Percentiles rank a stretch among this genome's conserved stretches.
Conservation (phyloP, 345 rosid species). For the Arabidopsis suecica region DNA sequence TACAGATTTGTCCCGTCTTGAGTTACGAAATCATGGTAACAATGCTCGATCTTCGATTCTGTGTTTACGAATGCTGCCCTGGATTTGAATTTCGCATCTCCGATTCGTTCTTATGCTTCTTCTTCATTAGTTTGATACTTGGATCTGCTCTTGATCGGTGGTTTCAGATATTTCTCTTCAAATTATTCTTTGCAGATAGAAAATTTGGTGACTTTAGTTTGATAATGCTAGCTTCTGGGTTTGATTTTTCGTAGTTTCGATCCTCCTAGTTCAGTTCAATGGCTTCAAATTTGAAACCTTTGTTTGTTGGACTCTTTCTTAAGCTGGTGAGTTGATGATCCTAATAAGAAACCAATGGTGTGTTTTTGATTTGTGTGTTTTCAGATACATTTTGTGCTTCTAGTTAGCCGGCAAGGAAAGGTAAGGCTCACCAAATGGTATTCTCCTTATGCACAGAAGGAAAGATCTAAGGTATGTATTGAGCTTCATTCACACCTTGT, state of each 20-base stretch:
- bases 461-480: slow-evolving; percentile 51
- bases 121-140: neutral
- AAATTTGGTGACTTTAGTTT: neutral
- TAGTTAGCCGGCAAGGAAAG: slow-evolving; percentile 99
- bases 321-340: neutral
- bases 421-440: slow-evolving; percentile 97
- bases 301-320: too few relatives aligned
- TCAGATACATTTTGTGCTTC: slow-evolving; percentile 67
- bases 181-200: too few relatives aligned
- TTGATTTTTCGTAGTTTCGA: neutral
- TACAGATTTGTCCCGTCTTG: slow-evolving; percentile 25
- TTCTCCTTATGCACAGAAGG: slow-evolving; percentile 95
- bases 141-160: neutral
- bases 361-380: neutral
- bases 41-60: neutral
- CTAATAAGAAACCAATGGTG: neutral
- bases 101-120: neutral
- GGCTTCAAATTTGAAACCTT: neutral
- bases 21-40: slow-evolving; percentile 34
- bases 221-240: slow-evolving; percentile 17
- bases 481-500: neutral
- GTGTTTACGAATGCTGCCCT: neutral
- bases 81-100: neutral
- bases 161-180: too few relatives aligned
- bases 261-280: neutral